Conservation (phyloP, 108 stramenopile genomes). For the Nitzschia sp. region DNA sequence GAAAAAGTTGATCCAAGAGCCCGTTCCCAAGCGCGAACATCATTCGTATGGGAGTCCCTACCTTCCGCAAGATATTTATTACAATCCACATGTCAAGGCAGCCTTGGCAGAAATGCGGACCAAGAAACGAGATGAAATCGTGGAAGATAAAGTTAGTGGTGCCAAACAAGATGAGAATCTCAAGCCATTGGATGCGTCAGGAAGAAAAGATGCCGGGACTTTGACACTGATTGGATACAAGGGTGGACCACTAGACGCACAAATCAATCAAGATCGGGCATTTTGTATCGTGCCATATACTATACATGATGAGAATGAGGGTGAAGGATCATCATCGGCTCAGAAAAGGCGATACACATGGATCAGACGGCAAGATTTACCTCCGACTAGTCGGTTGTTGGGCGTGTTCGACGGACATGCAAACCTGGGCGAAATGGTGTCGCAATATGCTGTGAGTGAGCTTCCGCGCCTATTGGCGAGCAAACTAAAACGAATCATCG, state of each 20-base stretch:
- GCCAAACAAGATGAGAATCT: not conserved
- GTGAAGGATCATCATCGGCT: not conserved
- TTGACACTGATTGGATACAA: constrained; percentile 73
- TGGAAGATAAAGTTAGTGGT: constrained; percentile 3
- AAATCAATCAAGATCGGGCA: constrained; percentile 77
- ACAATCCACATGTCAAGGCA: constrained; percentile 44
- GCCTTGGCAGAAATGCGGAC: constrained; percentile 52
- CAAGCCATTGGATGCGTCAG: constrained; percentile 24
- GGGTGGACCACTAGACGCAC: constrained; percentile 46
- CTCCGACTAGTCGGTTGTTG: constrained; percentile 26
- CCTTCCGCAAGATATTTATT: constrained; percentile 69
- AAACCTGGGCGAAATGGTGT: constrained; percentile 64
- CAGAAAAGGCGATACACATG: not conserved
- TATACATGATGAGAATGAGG: not conserved
- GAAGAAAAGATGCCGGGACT: constrained; percentile 38
- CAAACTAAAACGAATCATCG: constrained; percentile 44
- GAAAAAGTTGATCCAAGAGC: not conserved
- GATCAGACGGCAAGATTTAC: not conserved
- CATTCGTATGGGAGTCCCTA: constrained; percentile 71
- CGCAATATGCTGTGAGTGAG: constrained; percentile 67
- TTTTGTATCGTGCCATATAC: constrained; percentile 51
- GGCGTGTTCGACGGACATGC: constrained; percentile 87
- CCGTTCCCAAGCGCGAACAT: constrained; percentile 27
- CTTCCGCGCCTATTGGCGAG: constrained; percentile 56
- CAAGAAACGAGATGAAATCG: constrained; percentile 9